Conservation (phyloP, 495 filamentous ascomycete species). For the Xylaria bambusicola region DNA sequence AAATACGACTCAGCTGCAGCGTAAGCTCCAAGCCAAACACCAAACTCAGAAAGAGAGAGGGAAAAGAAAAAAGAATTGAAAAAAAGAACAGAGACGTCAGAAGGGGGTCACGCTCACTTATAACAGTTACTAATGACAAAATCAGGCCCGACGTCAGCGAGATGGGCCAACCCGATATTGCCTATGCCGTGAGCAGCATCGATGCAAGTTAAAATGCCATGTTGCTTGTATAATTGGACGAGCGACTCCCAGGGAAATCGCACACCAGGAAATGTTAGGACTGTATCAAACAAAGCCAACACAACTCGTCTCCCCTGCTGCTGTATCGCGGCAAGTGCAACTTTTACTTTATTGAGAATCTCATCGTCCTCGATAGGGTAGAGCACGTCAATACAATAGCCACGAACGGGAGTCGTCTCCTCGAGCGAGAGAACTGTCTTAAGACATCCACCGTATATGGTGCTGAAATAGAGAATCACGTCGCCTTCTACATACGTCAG, state of each 20-base stretch:
- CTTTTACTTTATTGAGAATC: slow-evolving; percentile 53
- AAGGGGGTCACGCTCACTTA: slow-evolving; percentile 86
- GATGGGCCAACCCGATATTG: slow-evolving; percentile 62
- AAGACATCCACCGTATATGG: slow-evolving; percentile 76
- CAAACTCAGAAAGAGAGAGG: slow-evolving; percentile 26
- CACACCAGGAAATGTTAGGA: slow-evolving; percentile 70
- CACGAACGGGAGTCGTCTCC: slow-evolving; percentile 51
- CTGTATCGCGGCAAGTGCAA: slow-evolving; percentile 44
- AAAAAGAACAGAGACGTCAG: no score
- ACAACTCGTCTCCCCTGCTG: slow-evolving; percentile 45
- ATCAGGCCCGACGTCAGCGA: slow-evolving; percentile 61
- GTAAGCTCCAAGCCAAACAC: slow-evolving; percentile 62
- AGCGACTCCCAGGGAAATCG: slow-evolving; percentile 74
- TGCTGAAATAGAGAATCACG: slow-evolving; percentile 68
- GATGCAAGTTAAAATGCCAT: slow-evolving; percentile 59
- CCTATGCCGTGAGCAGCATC: slow-evolving; percentile 80
- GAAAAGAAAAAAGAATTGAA: no score
- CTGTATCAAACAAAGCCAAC: slow-evolving; percentile 74
- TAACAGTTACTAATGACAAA: slow-evolving; percentile 80
- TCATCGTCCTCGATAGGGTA: slow-evolving; percentile 64
- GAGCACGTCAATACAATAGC: slow-evolving; percentile 38
- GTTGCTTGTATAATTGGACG: slow-evolving; percentile 56
- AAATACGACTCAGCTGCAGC: slow-evolving; percentile 61
- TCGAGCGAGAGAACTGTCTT: slow-evolving; percentile 69
- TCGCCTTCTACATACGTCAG: slow-evolving; percentile 57